Conservation (phyloP, 495 filamentous ascomycete species). For the Cenococcum geophilum region DNA sequence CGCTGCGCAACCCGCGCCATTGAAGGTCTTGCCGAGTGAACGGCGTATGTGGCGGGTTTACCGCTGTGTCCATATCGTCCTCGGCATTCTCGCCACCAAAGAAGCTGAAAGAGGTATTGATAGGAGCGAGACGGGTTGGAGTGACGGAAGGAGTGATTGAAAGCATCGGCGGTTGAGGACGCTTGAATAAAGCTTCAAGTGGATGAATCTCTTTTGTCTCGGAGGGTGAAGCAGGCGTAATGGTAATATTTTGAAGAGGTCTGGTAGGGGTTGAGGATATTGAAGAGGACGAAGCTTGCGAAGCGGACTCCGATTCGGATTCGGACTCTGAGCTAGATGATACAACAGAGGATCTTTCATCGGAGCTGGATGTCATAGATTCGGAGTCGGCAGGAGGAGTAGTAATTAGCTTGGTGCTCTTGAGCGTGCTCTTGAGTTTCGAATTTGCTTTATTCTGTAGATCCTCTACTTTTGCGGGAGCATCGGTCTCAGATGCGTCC, state of each 20-base stretch:
- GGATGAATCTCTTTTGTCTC: conserved; percentile 61
- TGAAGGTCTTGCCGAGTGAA: conserved; percentile 74
- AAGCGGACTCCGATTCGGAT: conserved; percentile 16
- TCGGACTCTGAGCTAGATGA: conserved; percentile 31
- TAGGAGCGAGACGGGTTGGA: conserved; percentile 40
- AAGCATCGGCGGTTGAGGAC: conserved; percentile 36
- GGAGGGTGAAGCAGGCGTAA: conserved; percentile 20
- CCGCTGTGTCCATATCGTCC: conserved; percentile 35
- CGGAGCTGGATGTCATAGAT: conserved; percentile 1
- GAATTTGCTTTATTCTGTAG: conserved; percentile 14
- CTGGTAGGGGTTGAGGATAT: conserved; percentile 12
- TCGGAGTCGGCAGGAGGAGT: conserved; percentile 9
- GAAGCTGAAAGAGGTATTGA: conserved; percentile 55
- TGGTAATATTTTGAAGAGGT: conserved; percentile 8
- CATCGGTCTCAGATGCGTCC: background rate
- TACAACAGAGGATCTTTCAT: conserved; percentile 21
- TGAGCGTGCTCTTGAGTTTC: conserved; percentile 6
- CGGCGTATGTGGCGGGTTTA: conserved; percentile 63
- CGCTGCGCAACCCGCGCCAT: conserved; percentile 65
- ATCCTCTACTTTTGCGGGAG: background rate
- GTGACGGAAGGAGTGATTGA: conserved; percentile 34
- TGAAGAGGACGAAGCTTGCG: conserved; percentile 12
- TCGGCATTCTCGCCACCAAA: conserved; percentile 51
- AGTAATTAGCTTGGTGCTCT: conserved; percentile 12
- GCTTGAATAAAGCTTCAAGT: conserved; percentile 84